Conservation (phyloP, 225 moss, liverwort and hornwort genomes). For the Straminergon stramineum region DNA sequence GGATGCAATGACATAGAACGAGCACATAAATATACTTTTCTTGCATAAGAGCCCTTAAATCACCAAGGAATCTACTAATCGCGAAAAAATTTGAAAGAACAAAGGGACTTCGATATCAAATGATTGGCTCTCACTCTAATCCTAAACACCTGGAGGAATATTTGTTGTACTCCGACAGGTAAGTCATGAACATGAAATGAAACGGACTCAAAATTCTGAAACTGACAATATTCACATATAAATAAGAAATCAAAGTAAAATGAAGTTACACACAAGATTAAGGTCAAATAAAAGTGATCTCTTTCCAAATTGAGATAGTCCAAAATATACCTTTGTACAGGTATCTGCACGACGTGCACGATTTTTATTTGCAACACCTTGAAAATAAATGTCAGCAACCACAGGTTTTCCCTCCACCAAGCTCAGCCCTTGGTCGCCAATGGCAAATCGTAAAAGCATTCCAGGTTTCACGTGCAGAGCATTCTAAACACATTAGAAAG, state of each 20-base stretch:
- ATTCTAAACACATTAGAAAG: constrained; percentile 35
- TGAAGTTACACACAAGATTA: not conserved
- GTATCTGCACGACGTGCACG: constrained; percentile 76
- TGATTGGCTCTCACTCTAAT: not conserved
- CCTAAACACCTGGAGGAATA: not conserved
- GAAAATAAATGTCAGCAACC: constrained; percentile 83
- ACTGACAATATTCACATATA: not conserved
- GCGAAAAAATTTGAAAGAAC: not conserved
- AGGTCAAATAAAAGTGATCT: not conserved
- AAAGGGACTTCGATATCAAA: not conserved
- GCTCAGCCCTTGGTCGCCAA: constrained; percentile 77
- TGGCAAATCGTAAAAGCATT: constrained; percentile 69
- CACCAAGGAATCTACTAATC: not conserved
- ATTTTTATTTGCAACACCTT: constrained; percentile 69
- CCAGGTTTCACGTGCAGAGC: constrained; percentile 61
- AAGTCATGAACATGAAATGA: not conserved
- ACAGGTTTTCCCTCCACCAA: constrained; percentile 75
- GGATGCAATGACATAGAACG: not conserved
- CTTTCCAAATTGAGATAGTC: not conserved
- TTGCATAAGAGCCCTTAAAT: not conserved
- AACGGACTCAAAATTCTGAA: not conserved
- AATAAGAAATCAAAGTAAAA: not conserved
- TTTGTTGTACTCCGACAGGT: not conserved
- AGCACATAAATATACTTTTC: not conserved
- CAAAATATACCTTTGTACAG: constrained; percentile 67